phyloP scores from a whole-genome alignment of 306 rosid genomes.

The Herpetospermum pedunculosum region DNA sequence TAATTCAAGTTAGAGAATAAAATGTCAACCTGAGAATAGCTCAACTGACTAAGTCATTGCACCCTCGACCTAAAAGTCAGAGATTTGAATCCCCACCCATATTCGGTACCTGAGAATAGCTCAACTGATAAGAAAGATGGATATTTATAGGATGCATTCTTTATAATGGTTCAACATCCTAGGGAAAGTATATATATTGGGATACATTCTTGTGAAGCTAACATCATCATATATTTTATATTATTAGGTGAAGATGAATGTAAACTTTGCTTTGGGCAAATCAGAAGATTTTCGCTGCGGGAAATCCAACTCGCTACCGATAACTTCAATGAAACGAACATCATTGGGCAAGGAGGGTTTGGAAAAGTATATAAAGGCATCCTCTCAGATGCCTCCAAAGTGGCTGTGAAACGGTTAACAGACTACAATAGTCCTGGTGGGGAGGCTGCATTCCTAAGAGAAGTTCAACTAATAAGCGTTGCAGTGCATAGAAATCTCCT shows the following conservation, averaged over 20 bases:
- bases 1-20: background rate
- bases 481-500: slow-evolving; percentile 89
- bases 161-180: background rate
- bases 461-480: slow-evolving; percentile 76
- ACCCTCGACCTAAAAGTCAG: background rate
- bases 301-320: slow-evolving; percentile 81
- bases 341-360: slow-evolving; percentile 97
- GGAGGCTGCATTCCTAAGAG: slow-evolving; percentile 85
- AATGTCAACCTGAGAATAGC: background rate
- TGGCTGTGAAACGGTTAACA: slow-evolving; percentile 77
- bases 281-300: slow-evolving; percentile 75
- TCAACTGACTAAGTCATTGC: background rate
- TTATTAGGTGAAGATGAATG: slow-evolving; percentile 52
- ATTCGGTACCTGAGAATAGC: too few relatives aligned
- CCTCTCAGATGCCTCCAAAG: slow-evolving; percentile 51
- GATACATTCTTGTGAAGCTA: slow-evolving; percentile 2
- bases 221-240: slow-evolving; percentile 13
- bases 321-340: slow-evolving; percentile 56
- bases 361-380: slow-evolving; percentile 89
- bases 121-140: background rate
- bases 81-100: background rate
- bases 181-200: background rate
- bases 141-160: background rate
- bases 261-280: slow-evolving; percentile 52
- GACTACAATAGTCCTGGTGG: slow-evolving; percentile 85